Percentiles rank a stretch among this genome's conserved stretches.
phyloP scores from a whole-genome alignment of 768 basidiomycete genomes.

The Termitomyces sp. region DNA sequence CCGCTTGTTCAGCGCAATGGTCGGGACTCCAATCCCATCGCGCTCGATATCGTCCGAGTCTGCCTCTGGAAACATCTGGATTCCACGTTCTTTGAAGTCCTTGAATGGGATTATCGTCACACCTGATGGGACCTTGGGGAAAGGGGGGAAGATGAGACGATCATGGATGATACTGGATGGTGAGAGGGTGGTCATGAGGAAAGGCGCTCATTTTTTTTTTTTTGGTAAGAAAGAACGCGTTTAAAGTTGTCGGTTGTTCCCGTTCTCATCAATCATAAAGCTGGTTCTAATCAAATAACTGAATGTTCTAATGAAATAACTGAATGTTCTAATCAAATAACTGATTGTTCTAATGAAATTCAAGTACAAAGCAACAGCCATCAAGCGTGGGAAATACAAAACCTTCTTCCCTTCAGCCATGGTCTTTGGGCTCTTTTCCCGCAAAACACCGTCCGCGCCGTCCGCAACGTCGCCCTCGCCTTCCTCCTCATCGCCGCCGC shows the following conservation, averaged over 20 bases:
- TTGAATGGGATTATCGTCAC: constrained; percentile 37
- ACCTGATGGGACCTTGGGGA: constrained; percentile 35
- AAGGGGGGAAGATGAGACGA: constrained; percentile 40
- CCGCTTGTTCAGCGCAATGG: constrained; percentile 44
- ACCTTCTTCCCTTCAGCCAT: too few species aligned
- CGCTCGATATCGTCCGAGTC: constrained; percentile 43
- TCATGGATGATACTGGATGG: constrained; percentile 3
- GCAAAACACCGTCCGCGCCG: background rate
- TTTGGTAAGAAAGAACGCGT: constrained; percentile 2
- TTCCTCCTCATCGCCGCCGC: constrained; percentile 9
- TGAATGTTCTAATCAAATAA: too few species aligned
- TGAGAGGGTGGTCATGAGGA: background rate
- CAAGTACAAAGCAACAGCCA: too few species aligned
- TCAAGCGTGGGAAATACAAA: too few species aligned
- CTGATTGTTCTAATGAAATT: too few species aligned
- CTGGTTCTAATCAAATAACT: too few species aligned
- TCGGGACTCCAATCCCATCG: constrained; percentile 64
- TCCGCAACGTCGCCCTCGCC: constrained; percentile 1
- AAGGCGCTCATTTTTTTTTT: constrained; percentile 4
- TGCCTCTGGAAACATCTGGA: constrained; percentile 34
- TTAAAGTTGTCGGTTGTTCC: constrained; percentile 15
- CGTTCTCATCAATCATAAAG: too few species aligned
- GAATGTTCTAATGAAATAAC: too few species aligned
- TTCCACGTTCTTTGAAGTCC: constrained; percentile 34
- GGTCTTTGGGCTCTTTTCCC: constrained; percentile 14